Percentiles rank a stretch among this genome's conserved stretches.
Evolutionary conservation across 306 rosid species (phyloP).

Genomic region (Cicer judaicum): DNA sequence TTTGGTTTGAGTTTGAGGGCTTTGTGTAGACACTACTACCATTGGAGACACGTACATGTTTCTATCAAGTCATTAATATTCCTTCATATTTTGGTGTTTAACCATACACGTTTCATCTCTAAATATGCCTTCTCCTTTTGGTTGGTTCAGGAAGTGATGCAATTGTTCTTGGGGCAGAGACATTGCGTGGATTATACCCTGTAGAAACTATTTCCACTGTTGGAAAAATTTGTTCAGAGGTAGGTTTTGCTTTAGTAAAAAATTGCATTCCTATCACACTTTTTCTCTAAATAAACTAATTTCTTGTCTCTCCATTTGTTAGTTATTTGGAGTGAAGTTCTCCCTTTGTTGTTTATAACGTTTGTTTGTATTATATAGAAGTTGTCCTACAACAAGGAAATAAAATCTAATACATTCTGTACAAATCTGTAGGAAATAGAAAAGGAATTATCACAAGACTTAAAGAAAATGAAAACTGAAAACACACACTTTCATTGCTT

Average conservation of each 20-base stretch:
- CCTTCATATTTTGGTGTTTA: slow-evolving; percentile 28
- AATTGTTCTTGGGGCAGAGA: slow-evolving; percentile 95
- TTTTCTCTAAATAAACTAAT: not conserved
- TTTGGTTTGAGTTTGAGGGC: too few relatives aligned
- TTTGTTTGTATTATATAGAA: not conserved
- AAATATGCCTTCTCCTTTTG: slow-evolving; percentile 7
- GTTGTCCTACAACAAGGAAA: not conserved
- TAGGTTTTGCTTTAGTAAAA: slow-evolving; percentile 40
- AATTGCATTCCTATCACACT: slow-evolving; percentile 6
- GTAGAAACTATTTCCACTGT: slow-evolving; percentile 88
- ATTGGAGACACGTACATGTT: too few relatives aligned
- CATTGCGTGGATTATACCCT: slow-evolving; percentile 89
- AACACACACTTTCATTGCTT: too few relatives aligned
- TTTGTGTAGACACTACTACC: too few relatives aligned
- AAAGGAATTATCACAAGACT: too few relatives aligned
- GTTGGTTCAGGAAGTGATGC: slow-evolving; percentile 84
- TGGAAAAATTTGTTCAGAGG: slow-evolving; percentile 94
- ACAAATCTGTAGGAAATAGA: too few relatives aligned
- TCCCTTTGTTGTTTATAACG: not conserved
- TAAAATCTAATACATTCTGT: too few relatives aligned
- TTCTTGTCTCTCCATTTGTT: not conserved
- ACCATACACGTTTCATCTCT: slow-evolving; percentile 25
- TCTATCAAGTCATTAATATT: not conserved
- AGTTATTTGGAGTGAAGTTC: not conserved
- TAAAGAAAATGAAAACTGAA: too few relatives aligned